A percentile compares a stretch with the other conserved stretches of the same genome.
phyloP scores from a whole-genome alignment of 176 grass and related monocot species.

The Oryza brachyantha region DNA sequence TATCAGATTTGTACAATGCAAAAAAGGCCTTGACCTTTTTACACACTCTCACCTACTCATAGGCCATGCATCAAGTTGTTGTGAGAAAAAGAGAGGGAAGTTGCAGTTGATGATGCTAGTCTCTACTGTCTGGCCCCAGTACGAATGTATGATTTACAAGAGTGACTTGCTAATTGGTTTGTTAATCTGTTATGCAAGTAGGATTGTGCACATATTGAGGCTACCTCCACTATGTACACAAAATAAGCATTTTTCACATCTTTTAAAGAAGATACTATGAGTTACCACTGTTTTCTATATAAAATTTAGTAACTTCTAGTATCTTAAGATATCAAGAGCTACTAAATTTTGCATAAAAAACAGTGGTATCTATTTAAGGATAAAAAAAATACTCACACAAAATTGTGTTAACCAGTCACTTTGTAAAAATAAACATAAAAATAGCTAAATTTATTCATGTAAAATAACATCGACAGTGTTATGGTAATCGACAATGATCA shows the following conservation, averaged over 20 bases:
- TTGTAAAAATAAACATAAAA: not conserved
- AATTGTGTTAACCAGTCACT: not conserved
- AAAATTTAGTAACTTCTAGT: too few species aligned
- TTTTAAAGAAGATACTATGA: too few species aligned
- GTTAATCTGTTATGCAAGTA: conserved; percentile 19
- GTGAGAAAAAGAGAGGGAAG: not conserved
- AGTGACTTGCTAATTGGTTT: conserved; percentile 15
- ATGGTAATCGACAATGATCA: not conserved
- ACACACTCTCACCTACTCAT: not conserved
- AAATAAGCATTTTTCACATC: too few species aligned
- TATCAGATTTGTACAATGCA: not conserved
- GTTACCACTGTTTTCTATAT: too few species aligned
- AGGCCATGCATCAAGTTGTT: not conserved
- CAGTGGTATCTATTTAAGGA: too few species aligned
- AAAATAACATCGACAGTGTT: not conserved
- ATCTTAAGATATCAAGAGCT: too few species aligned
- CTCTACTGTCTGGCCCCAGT: not conserved
- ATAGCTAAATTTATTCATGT: not conserved
- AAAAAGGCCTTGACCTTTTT: not conserved
- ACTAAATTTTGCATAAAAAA: too few species aligned
- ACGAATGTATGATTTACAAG: not conserved
- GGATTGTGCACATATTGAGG: not conserved
- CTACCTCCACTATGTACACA: not conserved
- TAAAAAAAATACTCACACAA: too few species aligned
- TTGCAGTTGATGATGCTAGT: not conserved